Evolutionary conservation across 2,329 filamentous ascomycete species (phyloP).

Genomic region (Botrytis fabae): DNA sequence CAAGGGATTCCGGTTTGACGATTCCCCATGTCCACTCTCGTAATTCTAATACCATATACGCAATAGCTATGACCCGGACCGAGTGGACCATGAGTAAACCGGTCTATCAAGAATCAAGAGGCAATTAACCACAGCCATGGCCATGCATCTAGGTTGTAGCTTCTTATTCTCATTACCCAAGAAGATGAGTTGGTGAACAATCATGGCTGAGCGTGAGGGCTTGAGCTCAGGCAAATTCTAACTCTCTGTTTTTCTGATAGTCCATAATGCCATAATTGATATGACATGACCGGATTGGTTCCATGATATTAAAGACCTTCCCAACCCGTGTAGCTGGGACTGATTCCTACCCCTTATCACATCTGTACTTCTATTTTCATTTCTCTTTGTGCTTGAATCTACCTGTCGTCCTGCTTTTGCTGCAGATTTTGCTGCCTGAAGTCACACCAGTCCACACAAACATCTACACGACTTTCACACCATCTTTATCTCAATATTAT

Average conservation of each 20-base stretch:
- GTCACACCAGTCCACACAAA: conserved; percentile 4
- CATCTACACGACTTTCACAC: conserved; percentile 1
- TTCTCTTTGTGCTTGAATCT: not conserved
- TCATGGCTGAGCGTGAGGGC: conserved; percentile 5
- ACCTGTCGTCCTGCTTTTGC: not conserved
- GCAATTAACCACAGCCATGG: conserved; percentile 12
- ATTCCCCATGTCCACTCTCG: conserved; percentile 6
- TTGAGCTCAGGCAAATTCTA: not conserved
- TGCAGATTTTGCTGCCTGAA: conserved; percentile 10
- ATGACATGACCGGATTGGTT: not conserved
- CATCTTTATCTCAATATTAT: conserved; percentile 3
- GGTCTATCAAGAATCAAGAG: not conserved
- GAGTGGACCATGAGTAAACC: conserved; percentile 2
- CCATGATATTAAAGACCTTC: not conserved
- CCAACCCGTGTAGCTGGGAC: conserved; percentile 8
- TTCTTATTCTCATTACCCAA: not conserved
- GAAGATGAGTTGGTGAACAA: not conserved
- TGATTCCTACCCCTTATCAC: not conserved
- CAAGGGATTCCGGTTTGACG: conserved; percentile 7
- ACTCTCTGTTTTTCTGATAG: not conserved
- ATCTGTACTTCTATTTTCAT: not conserved
- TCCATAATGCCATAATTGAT: conserved; percentile 2
- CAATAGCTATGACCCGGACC: conserved; percentile 5
- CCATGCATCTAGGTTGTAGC: conserved; percentile 7
- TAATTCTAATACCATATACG: conserved; percentile 4